Conservation (phyloP, 257 asterid genomes). For the Przewalskia tangutica region DNA sequence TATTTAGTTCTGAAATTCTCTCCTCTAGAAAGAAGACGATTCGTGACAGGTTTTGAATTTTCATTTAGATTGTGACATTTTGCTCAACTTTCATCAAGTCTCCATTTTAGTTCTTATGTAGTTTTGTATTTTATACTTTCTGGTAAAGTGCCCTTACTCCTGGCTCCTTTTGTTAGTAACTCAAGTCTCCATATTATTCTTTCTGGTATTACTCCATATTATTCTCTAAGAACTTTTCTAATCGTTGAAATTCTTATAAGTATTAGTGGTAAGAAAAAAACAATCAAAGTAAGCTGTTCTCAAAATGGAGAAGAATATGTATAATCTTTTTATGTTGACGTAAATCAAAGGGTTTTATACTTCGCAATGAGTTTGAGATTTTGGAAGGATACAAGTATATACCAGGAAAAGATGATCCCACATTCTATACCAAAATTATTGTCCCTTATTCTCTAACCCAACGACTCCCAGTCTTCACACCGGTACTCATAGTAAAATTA, state of each 20-base stretch:
- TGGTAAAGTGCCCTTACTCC: too few species aligned
- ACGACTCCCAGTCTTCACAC: too few species aligned
- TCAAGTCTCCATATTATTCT: too few species aligned
- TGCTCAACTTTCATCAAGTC: not conserved
- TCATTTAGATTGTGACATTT: slow-evolving; percentile 1
- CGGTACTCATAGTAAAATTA: not conserved
- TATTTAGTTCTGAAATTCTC: slow-evolving; percentile 16
- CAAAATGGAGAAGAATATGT: not conserved
- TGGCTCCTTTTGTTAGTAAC: not conserved
- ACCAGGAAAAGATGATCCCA: not conserved
- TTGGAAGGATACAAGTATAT: not conserved
- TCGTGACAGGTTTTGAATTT: not conserved
- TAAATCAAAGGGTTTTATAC: not conserved
- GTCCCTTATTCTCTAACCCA: not conserved
- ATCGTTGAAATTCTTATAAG: not conserved
- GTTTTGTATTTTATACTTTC: not conserved
- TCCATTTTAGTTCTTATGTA: not conserved
- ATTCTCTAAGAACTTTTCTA: not conserved
- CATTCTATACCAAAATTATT: too few species aligned
- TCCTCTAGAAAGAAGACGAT: slow-evolving; percentile 4
- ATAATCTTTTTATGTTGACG: not conserved
- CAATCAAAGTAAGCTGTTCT: not conserved
- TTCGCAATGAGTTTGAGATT: not conserved
- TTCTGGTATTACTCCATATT: not conserved
- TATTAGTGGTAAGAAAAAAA: not conserved